Base-by-base conservation (phyloP, 2,329 filamentous ascomycete species). In the Gremmenia infestans region DNA sequence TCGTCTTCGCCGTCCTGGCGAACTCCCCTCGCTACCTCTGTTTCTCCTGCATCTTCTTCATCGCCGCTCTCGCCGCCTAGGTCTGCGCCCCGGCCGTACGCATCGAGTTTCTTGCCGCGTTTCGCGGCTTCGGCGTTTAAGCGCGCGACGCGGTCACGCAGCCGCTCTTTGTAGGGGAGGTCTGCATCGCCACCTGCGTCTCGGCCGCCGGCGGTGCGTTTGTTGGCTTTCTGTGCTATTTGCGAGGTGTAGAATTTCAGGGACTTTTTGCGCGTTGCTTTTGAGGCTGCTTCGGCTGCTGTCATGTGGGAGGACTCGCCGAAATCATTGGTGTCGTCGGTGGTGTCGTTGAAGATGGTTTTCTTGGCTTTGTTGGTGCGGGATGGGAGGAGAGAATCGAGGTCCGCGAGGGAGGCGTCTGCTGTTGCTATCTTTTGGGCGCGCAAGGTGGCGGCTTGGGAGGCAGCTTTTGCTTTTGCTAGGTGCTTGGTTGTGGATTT, bases 221-320 rank as follows among this genome's bases (percentile, higher is more conserved):
- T 92, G 75, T 91, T 96, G 55, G 90, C 85, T 74, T 97, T 97
- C 71, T 97, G 93, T 28, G 89, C 88, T 63, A 99, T 94, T 71
- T 99, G 94, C 3, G 92, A 96, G 2, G 95, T 97, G 80, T 99
- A 99, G 79, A 99, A 99, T 60, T 91, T 88, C 56, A 99, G 81
- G 61, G 85, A 91, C 78, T 95, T 96, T 79, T 94, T 96, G 72
- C 89, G 89, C 57, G 84, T 82, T 0, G 87, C 89, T 74, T 99
- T 99, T 67, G 96, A 90, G 43, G 88, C 89, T 0, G 90, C 87
- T 14, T 53, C 55, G 58, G 93, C 85, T 59, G 85, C 81, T 11
- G 86, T 84, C 53, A 91, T 90, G 56, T 97, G 81, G 4, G 78
- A 76, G 15, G 89, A 87, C 67, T 99, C 94, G 65, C 93, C 94